Evolutionary conservation across 1,284 basidiomycete genomes (phyloP).

Genomic region (Trichosporon sp.): DNA sequence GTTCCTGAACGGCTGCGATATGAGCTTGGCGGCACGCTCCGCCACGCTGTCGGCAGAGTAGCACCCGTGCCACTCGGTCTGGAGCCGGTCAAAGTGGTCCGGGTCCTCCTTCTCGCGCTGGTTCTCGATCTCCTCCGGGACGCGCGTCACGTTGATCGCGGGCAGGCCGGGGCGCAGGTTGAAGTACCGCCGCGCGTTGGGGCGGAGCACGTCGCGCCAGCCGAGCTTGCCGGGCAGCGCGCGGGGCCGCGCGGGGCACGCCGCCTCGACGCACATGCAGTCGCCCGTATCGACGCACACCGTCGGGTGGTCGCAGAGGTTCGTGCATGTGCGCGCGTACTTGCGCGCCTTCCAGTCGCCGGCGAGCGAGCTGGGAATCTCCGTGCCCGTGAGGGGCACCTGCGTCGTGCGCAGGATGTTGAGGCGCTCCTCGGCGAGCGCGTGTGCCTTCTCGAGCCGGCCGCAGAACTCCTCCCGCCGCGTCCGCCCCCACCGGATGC

Average conservation of each 20-base stretch:
- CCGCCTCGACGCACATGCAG: constrained; percentile 30
- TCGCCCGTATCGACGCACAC: constrained; percentile 37
- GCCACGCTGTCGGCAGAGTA: constrained; percentile 32
- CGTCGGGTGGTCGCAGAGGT: constrained; percentile 37
- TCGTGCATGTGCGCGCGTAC: constrained; percentile 24
- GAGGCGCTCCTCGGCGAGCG: constrained; percentile 16
- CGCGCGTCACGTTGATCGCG: constrained; percentile 25
- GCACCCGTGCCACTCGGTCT: constrained; percentile 27
- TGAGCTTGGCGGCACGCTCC: constrained; percentile 23
- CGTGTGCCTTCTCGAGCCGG: constrained; percentile 15
- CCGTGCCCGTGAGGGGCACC: constrained; percentile 7
- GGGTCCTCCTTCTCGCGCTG: constrained; percentile 16
- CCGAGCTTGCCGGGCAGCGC: constrained; percentile 14
- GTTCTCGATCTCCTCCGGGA: constrained; percentile 21
- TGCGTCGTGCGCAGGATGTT: constrained; percentile 12
- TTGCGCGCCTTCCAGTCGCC: constrained; percentile 27
- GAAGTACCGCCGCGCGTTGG: constrained; percentile 29
- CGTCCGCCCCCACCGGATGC: constrained; percentile 23
- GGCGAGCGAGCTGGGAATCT: constrained; percentile 21
- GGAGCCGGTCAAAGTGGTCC: constrained; percentile 20
- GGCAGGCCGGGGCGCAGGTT: constrained; percentile 19
- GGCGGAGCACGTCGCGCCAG: constrained; percentile 36
- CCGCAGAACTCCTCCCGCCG: constrained; percentile 22
- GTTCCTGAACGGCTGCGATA: constrained; percentile 26
- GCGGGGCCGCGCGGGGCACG: constrained; percentile 23